A percentile compares a stretch with the other conserved stretches of the same genome.
Conservation (phyloP, 1,284 basidiomycete species). For the Nidula niveotomentosa region DNA sequence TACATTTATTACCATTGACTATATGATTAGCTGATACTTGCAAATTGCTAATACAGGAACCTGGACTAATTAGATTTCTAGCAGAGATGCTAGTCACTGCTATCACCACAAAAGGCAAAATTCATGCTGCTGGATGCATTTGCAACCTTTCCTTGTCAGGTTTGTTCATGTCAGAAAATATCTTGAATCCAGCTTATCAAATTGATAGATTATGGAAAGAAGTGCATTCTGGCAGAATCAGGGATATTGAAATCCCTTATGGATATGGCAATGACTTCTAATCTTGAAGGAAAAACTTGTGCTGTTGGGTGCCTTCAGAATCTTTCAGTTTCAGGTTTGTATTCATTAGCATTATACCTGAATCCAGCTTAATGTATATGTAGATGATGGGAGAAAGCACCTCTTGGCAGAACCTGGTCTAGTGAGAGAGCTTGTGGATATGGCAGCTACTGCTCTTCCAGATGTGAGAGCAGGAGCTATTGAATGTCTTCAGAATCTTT, state of each 20-base stretch:
- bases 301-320: no score
- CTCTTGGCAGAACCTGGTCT: background rate
- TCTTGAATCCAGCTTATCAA: background rate
- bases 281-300: background rate
- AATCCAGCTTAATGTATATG: no score
- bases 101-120: background rate
- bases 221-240: background rate
- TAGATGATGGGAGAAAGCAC: no score
- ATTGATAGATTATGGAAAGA: background rate
- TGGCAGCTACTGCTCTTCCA: background rate
- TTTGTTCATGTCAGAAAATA: background rate
- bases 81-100: background rate
- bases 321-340: no score
- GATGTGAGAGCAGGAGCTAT: background rate
- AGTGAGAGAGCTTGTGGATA: background rate
- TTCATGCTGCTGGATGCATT: background rate
- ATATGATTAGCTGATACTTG: background rate
- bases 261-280: no score
- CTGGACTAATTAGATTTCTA: background rate
- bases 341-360: no score
- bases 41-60: background rate
- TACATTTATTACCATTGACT: background rate
- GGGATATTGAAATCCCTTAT: no score
- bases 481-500: background rate
- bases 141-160: background rate